A percentile compares a stretch with the other conserved stretches of the same genome.
Evolutionary conservation across 257 asterid species (phyloP).

Genomic region (Fraxinus pennsylvanica): DNA sequence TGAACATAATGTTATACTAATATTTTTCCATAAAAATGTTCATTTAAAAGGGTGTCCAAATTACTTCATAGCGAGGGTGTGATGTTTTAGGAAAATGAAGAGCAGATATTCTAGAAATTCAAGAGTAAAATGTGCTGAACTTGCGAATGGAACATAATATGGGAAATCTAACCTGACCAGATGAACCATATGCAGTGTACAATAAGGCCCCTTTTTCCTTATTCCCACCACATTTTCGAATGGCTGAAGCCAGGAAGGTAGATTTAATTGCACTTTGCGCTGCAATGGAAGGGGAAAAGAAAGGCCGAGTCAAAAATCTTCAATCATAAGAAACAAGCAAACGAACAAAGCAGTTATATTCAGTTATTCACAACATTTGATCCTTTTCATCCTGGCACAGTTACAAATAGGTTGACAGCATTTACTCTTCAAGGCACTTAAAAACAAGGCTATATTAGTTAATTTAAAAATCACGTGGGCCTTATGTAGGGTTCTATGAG

Average conservation of each 20-base stretch:
- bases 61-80: neutral
- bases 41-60: neutral
- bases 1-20: neutral
- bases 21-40: neutral
- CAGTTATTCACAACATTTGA: neutral
- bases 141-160: neutral
- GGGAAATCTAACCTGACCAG: slow-evolving; percentile 65
- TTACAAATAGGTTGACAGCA: neutral
- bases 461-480: neutral
- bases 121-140: slow-evolving; percentile 4
- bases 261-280: slow-evolving; percentile 93
- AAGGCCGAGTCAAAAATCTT: slow-evolving; percentile 8
- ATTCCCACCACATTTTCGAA: slow-evolving; percentile 91
- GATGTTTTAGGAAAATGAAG: neutral
- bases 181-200: slow-evolving; percentile 87
- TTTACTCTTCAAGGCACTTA: slow-evolving; percentile 2
- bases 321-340: slow-evolving; percentile 3
- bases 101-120: neutral
- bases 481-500: neutral
- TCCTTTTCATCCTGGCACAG: neutral
- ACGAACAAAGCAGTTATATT: neutral
- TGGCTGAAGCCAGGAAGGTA: slow-evolving; percentile 81
- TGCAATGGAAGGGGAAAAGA: slow-evolving; percentile 39
- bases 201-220: slow-evolving; percentile 76
- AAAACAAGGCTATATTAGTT: neutral